Conservation (phyloP, 805 yeast genomes). For the Helenozyma rhizophorensis region DNA sequence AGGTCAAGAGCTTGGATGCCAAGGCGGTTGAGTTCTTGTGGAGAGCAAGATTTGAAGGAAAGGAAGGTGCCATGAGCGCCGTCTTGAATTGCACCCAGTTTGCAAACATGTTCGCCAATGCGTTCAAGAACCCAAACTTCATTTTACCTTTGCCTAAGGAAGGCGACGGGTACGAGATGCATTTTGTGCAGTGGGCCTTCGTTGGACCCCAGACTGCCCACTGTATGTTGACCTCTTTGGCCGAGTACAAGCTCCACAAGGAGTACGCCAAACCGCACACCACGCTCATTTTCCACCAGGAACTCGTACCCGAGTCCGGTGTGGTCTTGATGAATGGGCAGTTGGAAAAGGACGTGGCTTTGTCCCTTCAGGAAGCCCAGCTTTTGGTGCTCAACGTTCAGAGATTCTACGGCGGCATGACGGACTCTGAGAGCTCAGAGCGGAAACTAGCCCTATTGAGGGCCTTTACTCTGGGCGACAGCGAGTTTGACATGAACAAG, state of each 20-base stretch:
- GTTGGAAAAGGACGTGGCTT: slow-evolving; percentile 65
- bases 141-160: slow-evolving; percentile 85
- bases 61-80: slow-evolving; percentile 62
- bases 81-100: slow-evolving; percentile 55
- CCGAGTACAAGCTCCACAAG: slow-evolving; percentile 84
- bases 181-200: slow-evolving; percentile 90
- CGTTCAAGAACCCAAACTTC: slow-evolving; percentile 74
- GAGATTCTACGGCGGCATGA: slow-evolving; percentile 73
- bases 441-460: slow-evolving; percentile 55
- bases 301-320: slow-evolving; percentile 54
- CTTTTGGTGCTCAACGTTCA: slow-evolving; percentile 71
- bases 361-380: slow-evolving; percentile 74
- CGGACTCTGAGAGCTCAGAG: slow-evolving; percentile 34
- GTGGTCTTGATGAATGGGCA: slow-evolving; percentile 82
- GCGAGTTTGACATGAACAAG: slow-evolving; percentile 59
- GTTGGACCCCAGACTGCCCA: slow-evolving; percentile 81
- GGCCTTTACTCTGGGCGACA: slow-evolving; percentile 67
- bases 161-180: slow-evolving; percentile 64
- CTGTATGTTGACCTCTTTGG: slow-evolving; percentile 84
- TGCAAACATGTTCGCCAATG: slow-evolving; percentile 57
- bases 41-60: slow-evolving; percentile 76
- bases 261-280: slow-evolving; percentile 96
- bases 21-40: slow-evolving; percentile 77
- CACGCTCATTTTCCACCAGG: slow-evolving; percentile 82
- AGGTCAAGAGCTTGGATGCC: slow-evolving; percentile 49